phyloP scores from a whole-genome alignment of 1,284 basidiomycete genomes.

The Sanguinoderma infundibulare region DNA sequence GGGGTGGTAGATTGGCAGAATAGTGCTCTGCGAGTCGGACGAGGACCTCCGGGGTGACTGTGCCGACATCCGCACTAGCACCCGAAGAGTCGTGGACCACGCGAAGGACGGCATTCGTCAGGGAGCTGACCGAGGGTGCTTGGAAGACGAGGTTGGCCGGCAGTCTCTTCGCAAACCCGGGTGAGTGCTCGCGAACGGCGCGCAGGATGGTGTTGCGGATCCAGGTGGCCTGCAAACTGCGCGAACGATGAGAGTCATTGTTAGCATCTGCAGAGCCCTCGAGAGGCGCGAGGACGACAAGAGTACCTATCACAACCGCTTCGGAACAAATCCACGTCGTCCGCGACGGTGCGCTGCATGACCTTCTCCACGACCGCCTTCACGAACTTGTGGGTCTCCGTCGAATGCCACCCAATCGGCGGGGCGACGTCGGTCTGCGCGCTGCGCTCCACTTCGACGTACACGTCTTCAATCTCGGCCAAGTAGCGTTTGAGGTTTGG shows the following conservation, averaged over 20 bases:
- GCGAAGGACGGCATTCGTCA: slow-evolving; percentile 30
- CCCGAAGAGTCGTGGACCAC: slow-evolving; percentile 25
- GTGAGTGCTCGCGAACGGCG: slow-evolving; percentile 26
- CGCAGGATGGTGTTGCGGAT: slow-evolving; percentile 38
- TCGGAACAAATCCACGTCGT: slow-evolving; percentile 42
- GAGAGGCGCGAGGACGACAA: not conserved
- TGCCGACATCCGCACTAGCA: not conserved
- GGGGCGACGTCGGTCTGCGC: slow-evolving; percentile 27
- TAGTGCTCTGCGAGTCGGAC: slow-evolving; percentile 19
- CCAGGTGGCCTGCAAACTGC: slow-evolving; percentile 38
- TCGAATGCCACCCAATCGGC: slow-evolving; percentile 31
- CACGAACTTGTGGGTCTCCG: slow-evolving; percentile 27
- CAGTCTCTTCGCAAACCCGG: slow-evolving; percentile 14
- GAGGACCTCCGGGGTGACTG: slow-evolving; percentile 8
- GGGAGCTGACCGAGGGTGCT: slow-evolving; percentile 35
- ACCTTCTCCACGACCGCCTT: slow-evolving; percentile 31
- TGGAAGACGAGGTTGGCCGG: slow-evolving; percentile 40
- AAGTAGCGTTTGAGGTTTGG: slow-evolving; percentile 34
- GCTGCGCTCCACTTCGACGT: slow-evolving; percentile 33
- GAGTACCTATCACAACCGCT: slow-evolving; percentile 45
- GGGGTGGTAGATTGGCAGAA: slow-evolving; percentile 13
- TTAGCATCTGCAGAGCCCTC: not conserved
- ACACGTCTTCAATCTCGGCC: slow-evolving; percentile 37
- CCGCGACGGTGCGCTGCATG: slow-evolving; percentile 22
- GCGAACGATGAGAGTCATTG: no score